phyloP scores from a whole-genome alignment of 2,329 filamentous ascomycete genomes.

The Neofusicoccum sp. region DNA sequence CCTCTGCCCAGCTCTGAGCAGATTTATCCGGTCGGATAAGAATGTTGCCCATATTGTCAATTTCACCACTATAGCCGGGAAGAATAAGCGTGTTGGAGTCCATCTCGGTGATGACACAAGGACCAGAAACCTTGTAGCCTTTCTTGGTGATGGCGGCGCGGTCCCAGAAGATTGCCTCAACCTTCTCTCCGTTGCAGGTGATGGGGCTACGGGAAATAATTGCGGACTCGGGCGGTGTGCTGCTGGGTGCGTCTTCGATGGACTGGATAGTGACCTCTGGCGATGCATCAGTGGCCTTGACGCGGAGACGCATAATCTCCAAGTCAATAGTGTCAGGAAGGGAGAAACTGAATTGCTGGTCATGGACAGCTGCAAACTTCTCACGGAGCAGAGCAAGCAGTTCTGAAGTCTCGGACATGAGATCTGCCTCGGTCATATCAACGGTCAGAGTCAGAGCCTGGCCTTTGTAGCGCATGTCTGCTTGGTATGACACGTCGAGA shows the following conservation, averaged over 20 bases:
- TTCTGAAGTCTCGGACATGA: conserved; percentile 28
- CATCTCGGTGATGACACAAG: conserved; percentile 51
- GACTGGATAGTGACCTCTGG: conserved; percentile 41
- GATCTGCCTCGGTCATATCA: conserved; percentile 16
- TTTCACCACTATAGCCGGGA: conserved; percentile 47
- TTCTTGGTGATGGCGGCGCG: conserved; percentile 42
- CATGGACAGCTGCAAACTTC: conserved; percentile 44
- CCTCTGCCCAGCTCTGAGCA: conserved; percentile 23
- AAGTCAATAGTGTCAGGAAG: conserved; percentile 42
- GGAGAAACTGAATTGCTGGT: conserved; percentile 48
- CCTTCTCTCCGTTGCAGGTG: conserved; percentile 39
- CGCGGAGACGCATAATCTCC: conserved; percentile 50
- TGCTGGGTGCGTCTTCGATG: conserved; percentile 27
- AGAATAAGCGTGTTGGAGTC: conserved; percentile 53
- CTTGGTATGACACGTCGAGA: conserved; percentile 40
- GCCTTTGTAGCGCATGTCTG: conserved; percentile 50
- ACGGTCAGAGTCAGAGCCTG: conserved; percentile 43
- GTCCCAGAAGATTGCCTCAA: conserved; percentile 47
- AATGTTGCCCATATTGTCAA: conserved; percentile 51
- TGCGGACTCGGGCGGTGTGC: conserved; percentile 36
- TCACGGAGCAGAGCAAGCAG: conserved; percentile 35
- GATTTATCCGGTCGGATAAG: conserved; percentile 43
- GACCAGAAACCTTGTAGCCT: conserved; percentile 43
- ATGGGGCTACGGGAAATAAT: conserved; percentile 41
- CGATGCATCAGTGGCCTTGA: conserved; percentile 44